Conservation (phyloP, 202 grass and related monocot genomes). For the Schoenoplectus tabernaemontani region DNA sequence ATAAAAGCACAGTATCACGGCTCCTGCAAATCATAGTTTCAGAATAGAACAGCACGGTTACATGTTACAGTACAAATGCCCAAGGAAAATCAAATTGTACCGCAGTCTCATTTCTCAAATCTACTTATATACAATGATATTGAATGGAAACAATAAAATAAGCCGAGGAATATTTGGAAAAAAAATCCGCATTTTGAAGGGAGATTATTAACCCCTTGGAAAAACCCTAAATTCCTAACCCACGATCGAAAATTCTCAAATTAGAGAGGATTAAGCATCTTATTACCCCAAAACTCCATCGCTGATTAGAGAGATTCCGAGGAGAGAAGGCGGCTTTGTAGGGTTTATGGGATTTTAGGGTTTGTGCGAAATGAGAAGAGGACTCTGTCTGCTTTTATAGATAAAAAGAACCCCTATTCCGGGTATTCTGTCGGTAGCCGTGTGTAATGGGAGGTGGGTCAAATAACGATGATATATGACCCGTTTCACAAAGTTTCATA, state of each 20-base stretch:
- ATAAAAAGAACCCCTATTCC: not conserved
- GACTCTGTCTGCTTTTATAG: slow-evolving; percentile 9
- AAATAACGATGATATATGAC: not conserved
- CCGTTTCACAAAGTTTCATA: not conserved
- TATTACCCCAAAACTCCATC: slow-evolving; percentile 27
- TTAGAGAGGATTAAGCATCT: not conserved
- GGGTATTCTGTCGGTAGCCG: not conserved
- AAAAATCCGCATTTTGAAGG: not conserved
- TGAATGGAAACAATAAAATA: not conserved
- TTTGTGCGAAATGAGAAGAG: not conserved
- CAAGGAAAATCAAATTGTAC: no score
- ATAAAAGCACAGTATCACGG: not conserved
- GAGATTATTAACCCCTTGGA: not conserved
- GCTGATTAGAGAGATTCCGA: not conserved
- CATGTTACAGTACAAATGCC: not conserved
- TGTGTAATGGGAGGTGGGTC: not conserved
- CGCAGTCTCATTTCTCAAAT: not conserved
- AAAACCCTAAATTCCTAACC: not conserved
- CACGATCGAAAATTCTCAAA: not conserved
- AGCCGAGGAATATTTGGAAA: not conserved
- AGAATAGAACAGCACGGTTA: not conserved
- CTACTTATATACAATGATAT: not conserved
- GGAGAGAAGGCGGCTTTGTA: slow-evolving; percentile 13
- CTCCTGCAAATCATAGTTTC: not conserved
- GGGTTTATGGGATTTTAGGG: slow-evolving; percentile 20